Percentiles rank a stretch among this genome's conserved stretches.
These are phyloP conservation scores for Lecanoromycetidae sp. DNA, from an alignment of 2,329 filamentous ascomycete genomes.

Conservation along the genomic window DNA sequence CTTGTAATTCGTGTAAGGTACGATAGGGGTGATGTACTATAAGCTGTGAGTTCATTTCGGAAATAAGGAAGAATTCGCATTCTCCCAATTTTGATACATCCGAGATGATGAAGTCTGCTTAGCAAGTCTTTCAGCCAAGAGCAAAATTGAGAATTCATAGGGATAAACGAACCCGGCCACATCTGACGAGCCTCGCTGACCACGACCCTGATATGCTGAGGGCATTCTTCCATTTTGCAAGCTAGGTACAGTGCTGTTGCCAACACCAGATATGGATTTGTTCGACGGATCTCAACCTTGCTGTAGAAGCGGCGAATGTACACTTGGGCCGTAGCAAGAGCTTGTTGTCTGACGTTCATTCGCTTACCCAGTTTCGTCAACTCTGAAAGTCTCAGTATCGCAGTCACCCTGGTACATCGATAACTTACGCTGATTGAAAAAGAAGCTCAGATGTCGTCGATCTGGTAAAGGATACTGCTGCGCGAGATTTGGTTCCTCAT, in stretches of 20 bases:
- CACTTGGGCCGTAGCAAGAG: conserved; percentile 83
- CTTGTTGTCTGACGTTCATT: conserved; percentile 76
- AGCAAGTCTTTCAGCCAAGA: conserved; percentile 19
- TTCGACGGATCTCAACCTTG: conserved; percentile 78
- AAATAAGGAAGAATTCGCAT: conserved; percentile 87
- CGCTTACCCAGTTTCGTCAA: conserved; percentile 73
- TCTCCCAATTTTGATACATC: conserved; percentile 80
- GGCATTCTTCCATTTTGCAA: conserved; percentile 96
- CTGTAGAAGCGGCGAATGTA: conserved; percentile 92
- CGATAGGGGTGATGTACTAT: conserved; percentile 88
- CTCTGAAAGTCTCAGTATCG: conserved; percentile 39
- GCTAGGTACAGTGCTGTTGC: conserved; percentile 91
- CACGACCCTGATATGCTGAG: conserved; percentile 87
- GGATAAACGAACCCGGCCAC: conserved; percentile 56
- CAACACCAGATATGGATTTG: conserved; percentile 84
- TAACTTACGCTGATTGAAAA: conserved; percentile 71
- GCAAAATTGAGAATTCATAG: not conserved
- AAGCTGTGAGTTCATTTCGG: conserved; percentile 78
- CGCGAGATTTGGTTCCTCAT: conserved; percentile 57
- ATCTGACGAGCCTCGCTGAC: conserved; percentile 73
- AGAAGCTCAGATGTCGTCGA: conserved; percentile 71
- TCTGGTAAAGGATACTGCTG: conserved; percentile 75
- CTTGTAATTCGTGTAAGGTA: conserved; percentile 58
- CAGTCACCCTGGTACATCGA: not conserved
- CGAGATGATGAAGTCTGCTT: conserved; percentile 52